A percentile compares a stretch with the other conserved stretches of the same genome.
Evolutionary conservation across 2,329 filamentous ascomycete species (phyloP).

Genomic region (Bimuria novae-zelandiae): DNA sequence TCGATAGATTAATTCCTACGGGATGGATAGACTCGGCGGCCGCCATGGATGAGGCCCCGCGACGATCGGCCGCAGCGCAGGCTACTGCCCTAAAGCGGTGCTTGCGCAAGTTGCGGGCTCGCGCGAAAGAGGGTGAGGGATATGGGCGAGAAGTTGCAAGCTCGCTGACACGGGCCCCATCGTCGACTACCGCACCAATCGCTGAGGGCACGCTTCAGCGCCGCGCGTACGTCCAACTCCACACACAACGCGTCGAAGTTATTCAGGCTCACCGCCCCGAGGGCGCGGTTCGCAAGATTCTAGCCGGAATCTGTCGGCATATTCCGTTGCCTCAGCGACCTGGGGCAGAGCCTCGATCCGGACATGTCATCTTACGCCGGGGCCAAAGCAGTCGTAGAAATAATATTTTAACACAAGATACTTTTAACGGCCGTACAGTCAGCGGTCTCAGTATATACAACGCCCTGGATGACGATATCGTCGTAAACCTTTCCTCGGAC

Average conservation of each 20-base stretch:
- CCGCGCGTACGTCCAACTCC: neutral
- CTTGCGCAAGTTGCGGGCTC: neutral
- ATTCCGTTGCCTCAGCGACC: neutral
- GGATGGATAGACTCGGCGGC: neutral
- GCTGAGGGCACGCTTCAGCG: neutral
- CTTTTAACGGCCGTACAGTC: too few species aligned
- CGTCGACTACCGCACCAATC: neutral
- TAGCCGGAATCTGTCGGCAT: neutral
- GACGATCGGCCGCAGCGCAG: neutral
- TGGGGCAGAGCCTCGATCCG: neutral
- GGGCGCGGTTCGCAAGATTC: neutral
- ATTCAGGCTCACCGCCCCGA: neutral
- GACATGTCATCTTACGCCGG: neutral
- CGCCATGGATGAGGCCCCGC: neutral
- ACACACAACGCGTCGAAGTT: neutral
- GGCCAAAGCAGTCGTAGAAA: too few species aligned
- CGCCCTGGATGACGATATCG: too few species aligned
- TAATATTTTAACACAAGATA: too few species aligned
- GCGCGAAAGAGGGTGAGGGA: neutral
- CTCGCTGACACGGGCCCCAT: neutral
- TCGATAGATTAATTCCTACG: neutral
- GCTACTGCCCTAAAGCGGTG: neutral
- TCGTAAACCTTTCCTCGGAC: neutral
- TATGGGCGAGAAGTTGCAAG: slow-evolving; percentile 5
- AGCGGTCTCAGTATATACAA: too few species aligned